phyloP scores from a whole-genome alignment of 257 asterid genomes.

The Solanum pennellii region DNA sequence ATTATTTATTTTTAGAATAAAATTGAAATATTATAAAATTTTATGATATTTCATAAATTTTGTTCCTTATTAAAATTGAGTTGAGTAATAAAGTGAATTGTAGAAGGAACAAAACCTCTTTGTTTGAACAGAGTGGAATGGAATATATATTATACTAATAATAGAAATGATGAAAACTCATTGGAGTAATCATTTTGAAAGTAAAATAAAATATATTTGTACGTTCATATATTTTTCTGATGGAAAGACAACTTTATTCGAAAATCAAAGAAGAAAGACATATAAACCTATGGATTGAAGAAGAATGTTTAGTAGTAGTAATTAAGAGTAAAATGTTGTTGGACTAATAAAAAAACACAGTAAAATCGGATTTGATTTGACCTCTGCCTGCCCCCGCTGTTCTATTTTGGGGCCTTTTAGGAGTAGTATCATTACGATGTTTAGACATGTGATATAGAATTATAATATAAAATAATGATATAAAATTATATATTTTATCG shows the following conservation, averaged over 20 bases:
- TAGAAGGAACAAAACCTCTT: background rate
- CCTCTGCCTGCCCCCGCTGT: background rate
- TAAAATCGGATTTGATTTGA: background rate
- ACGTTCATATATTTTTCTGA: background rate
- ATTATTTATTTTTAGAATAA: too few relatives aligned
- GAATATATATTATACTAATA: background rate
- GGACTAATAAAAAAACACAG: background rate
- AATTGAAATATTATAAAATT: too few relatives aligned
- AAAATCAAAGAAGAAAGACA: background rate
- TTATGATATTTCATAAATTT: background rate
- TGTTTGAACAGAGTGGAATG: background rate
- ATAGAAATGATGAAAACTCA: background rate
- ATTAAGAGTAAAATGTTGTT: background rate
- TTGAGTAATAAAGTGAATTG: background rate
- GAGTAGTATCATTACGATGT: accelerated
- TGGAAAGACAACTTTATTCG: too few relatives aligned
- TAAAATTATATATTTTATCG: too few relatives aligned
- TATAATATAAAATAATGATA: too few relatives aligned
- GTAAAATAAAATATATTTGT: background rate
- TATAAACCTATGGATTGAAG: background rate
- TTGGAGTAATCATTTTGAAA: background rate
- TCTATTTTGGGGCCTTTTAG: background rate
- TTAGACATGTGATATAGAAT: too few relatives aligned
- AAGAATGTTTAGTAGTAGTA: background rate
- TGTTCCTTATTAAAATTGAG: background rate